Evolutionary conservation across 116 monocot species (phyloP).

Genomic region (Dioscorea cayenensis): DNA sequence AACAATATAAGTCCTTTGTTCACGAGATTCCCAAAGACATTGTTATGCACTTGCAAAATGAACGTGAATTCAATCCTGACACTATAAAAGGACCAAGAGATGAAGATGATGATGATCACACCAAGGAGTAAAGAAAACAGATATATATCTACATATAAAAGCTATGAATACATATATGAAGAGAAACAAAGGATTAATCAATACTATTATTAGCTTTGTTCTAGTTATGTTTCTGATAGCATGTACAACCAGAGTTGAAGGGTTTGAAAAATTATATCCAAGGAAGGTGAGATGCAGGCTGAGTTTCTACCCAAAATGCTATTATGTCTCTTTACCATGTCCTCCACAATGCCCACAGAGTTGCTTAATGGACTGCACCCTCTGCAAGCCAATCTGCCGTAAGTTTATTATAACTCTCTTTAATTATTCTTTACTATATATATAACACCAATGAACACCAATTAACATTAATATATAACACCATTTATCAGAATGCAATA

Average conservation of each 20-base stretch:
- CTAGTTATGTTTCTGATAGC: neutral
- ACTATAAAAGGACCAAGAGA: no score
- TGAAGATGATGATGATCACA: no score
- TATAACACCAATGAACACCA: no score
- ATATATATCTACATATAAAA: no score
- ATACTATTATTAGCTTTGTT: neutral
- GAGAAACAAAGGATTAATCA: neutral
- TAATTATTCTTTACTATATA: no score
- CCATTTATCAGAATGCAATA: slow-evolving; percentile 6
- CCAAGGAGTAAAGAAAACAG: no score
- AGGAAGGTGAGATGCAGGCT: slow-evolving; percentile 1
- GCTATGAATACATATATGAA: neutral
- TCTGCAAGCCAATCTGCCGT: slow-evolving; percentile 1
- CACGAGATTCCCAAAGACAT: no score
- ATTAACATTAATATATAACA: no score
- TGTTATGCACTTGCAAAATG: no score
- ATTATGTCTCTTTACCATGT: neutral
- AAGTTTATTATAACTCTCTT: neutral
- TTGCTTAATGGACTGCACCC: slow-evolving; percentile 2
- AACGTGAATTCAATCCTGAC: no score
- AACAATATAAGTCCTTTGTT: no score
- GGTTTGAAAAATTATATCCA: neutral
- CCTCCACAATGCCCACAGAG: neutral
- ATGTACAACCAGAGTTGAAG: neutral
- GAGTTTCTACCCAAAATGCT: neutral